phyloP scores from a whole-genome alignment of 495 filamentous ascomycete genomes.

The Neurospora sp. region DNA sequence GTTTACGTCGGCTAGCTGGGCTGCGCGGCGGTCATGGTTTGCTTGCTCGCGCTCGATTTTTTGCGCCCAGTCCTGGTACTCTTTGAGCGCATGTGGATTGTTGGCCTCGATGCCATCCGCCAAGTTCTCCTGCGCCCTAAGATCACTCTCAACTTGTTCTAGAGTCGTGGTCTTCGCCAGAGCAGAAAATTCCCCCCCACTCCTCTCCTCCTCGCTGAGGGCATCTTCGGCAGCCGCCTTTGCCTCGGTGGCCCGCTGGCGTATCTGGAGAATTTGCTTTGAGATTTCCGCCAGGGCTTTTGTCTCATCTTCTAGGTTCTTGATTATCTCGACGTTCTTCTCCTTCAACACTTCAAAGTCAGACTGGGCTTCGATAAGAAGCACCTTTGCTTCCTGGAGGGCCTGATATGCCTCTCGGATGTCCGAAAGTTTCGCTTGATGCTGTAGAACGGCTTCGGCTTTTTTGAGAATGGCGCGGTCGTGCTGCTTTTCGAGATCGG shows the following conservation, averaged over 20 bases:
- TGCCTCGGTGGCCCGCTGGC: conserved; percentile 15
- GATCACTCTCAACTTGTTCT: conserved; percentile 62
- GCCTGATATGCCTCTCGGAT: conserved; percentile 52
- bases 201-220: conserved; percentile 26
- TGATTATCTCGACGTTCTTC: conserved; percentile 49
- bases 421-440: conserved; percentile 46
- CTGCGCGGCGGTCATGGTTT: conserved; percentile 31
- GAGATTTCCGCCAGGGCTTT: conserved; percentile 7
- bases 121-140: conserved; percentile 61
- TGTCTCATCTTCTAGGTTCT: conserved; percentile 38
- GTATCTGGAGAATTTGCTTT: conserved; percentile 18
- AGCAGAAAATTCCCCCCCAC: conserved; percentile 19
- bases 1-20: conserved; percentile 46
- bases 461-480: conserved; percentile 52
- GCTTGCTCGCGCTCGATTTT: conserved; percentile 35
- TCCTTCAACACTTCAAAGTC: conserved; percentile 56
- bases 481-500: conserved; percentile 29
- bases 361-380: conserved; percentile 67
- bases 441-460: conserved; percentile 50
- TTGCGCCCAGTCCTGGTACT: conserved; percentile 62
- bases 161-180: conserved; percentile 33
- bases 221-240: conserved; percentile 13
- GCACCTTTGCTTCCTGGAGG: conserved; percentile 56
- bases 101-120: conserved; percentile 73
- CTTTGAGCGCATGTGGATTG: conserved; percentile 62